These are phyloP conservation scores for Macaranga tanarius DNA, from an alignment of 441 rosid species.

Conservation along the genomic window DNA sequence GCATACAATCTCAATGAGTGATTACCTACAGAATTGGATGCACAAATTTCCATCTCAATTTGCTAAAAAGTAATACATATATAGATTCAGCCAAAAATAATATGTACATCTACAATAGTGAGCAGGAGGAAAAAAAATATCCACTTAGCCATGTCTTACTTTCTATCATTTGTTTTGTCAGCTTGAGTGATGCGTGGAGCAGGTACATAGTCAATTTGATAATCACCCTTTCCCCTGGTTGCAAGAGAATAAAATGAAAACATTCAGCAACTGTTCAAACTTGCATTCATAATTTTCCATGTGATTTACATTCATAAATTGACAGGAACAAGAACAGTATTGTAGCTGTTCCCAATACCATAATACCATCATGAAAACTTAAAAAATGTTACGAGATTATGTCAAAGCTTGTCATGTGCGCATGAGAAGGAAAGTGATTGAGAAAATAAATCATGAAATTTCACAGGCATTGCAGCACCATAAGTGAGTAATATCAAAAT, in stretches of 20 bases:
- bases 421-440: no score
- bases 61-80: not conserved
- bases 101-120: not conserved
- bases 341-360: not conserved
- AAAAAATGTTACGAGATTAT: no score
- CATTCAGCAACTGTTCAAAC: not conserved
- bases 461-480: not conserved
- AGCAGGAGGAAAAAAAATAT: not conserved
- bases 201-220: constrained; percentile 84
- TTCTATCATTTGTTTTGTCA: constrained; percentile 72
- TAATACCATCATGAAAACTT: no score
- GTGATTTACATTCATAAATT: not conserved
- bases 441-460: not conserved
- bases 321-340: no score
- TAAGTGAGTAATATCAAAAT: not conserved
- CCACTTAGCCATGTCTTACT: constrained; percentile 38
- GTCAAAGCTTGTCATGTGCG: no score
- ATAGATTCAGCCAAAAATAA: not conserved
- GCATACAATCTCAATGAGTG: not conserved
- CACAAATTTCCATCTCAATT: not conserved
- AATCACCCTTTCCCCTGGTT: constrained; percentile 82
- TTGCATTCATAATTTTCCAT: not conserved
- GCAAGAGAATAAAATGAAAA: constrained; percentile 18
- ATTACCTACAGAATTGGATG: not conserved
- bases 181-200: constrained; percentile 90